Evolutionary conservation across 352 stramenopile genomes (phyloP).

Genomic region (Phytophthora nicotianae): DNA sequence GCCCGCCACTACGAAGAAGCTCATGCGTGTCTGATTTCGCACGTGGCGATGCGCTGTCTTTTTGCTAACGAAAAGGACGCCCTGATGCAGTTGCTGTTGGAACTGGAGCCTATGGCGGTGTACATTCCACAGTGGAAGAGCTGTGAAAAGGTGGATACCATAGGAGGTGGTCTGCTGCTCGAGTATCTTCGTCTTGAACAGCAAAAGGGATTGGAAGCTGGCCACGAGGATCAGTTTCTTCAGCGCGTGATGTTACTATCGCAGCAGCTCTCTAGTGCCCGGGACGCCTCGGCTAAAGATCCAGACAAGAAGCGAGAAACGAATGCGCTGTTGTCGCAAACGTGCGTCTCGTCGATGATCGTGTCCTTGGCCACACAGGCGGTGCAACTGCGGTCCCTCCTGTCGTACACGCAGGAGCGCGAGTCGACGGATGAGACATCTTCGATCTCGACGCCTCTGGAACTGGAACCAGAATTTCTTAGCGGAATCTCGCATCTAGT

Average conservation of each 20-base stretch:
- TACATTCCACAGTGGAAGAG: constrained; percentile 74
- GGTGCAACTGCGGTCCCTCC: constrained; percentile 53
- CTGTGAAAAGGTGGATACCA: constrained; percentile 46
- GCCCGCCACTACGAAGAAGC: constrained; percentile 64
- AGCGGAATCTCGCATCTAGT: constrained; percentile 42
- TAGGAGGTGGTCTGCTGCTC: constrained; percentile 67
- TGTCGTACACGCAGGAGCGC: constrained; percentile 56
- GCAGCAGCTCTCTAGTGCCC: constrained; percentile 53
- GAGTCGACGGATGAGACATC: constrained; percentile 32
- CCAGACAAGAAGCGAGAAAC: constrained; percentile 18
- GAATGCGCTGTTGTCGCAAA: constrained; percentile 43
- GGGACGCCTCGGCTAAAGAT: constrained; percentile 34
- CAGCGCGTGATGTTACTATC: constrained; percentile 65
- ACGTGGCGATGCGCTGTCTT: constrained; percentile 63
- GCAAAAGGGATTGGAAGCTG: constrained; percentile 59
- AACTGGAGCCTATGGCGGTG: constrained; percentile 57
- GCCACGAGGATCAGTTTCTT: constrained; percentile 61
- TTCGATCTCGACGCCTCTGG: constrained; percentile 34
- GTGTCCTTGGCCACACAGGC: constrained; percentile 60
- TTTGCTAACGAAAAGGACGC: constrained; percentile 69
- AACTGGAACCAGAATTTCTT: constrained; percentile 60
- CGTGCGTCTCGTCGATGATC: constrained; percentile 68
- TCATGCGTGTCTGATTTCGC: constrained; percentile 60
- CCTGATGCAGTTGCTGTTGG: constrained; percentile 54
- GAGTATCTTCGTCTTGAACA: constrained; percentile 76